Conservation (phyloP, 345 rosid genomes). For the Populus nigra region DNA sequence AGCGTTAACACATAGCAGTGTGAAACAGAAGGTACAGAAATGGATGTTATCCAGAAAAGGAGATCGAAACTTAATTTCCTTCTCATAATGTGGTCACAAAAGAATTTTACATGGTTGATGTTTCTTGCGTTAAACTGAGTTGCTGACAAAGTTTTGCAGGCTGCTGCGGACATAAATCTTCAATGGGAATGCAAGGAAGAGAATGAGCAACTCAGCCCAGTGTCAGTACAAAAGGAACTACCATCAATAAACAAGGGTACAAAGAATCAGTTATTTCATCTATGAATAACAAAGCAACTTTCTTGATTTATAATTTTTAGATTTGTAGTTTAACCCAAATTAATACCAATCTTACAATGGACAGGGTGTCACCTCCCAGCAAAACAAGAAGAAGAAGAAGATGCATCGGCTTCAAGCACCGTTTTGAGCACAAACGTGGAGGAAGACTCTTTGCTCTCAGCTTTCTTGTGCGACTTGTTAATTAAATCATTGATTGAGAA, state of each 20-base stretch:
- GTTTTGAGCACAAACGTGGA: not conserved
- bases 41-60: not conserved
- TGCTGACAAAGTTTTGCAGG: conserved; percentile 17
- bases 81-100: not conserved
- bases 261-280: not conserved
- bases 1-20: conserved; percentile 1
- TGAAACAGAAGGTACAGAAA: conserved; percentile 28
- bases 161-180: not conserved
- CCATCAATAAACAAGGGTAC: conserved; percentile 20
- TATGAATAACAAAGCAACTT: not conserved
- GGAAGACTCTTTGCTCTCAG: conserved; percentile 14
- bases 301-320: not conserved
- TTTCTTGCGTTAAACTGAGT: not conserved
- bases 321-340: not conserved
- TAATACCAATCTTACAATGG: not conserved
- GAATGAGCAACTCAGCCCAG: conserved; percentile 9
- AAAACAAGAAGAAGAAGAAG: conserved; percentile 16
- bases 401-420: conserved; percentile 13
- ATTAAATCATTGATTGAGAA: conserved; percentile 17
- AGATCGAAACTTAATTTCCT: not conserved
- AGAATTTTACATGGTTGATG: not conserved
- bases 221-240: conserved; percentile 7
- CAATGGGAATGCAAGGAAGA: conserved; percentile 15
- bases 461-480: conserved; percentile 14
- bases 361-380: not conserved